These are phyloP conservation scores for Lachnellula occidentalis DNA, from an alignment of 2,329 filamentous ascomycete genomes.

Conservation along the genomic window DNA sequence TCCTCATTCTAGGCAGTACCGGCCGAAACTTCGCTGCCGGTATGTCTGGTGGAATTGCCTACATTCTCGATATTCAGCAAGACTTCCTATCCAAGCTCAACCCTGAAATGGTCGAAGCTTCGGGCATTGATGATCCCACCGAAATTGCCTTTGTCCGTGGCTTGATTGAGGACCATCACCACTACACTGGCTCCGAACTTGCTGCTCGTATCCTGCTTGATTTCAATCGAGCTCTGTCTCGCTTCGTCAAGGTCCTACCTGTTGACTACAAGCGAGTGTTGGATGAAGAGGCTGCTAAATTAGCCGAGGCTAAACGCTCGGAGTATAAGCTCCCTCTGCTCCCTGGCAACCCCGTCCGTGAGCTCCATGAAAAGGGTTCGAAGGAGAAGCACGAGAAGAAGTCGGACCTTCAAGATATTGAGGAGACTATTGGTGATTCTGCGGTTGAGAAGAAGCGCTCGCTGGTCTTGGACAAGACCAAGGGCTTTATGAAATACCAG, in stretches of 20 bases:
- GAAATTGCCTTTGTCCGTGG: constrained; percentile 89
- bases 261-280: constrained; percentile 95
- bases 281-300: constrained; percentile 78
- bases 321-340: constrained; percentile 77
- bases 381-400: constrained; percentile 64
- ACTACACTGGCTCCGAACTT: constrained; percentile 94
- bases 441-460: constrained; percentile 85
- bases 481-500: constrained; percentile 95
- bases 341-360: constrained; percentile 56
- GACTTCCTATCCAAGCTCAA: constrained; percentile 94
- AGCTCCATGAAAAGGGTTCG: constrained; percentile 45
- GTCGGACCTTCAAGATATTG: constrained; percentile 69
- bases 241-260: constrained; percentile 89
- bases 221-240: constrained; percentile 83
- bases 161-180: constrained; percentile 92
- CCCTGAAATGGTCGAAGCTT: constrained; percentile 93
- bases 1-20: constrained; percentile 80
- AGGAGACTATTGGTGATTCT: constrained; percentile 81
- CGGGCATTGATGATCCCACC: constrained; percentile 72
- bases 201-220: constrained; percentile 91
- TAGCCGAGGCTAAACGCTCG: constrained; percentile 75
- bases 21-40: constrained; percentile 96
- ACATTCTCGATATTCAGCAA: constrained; percentile 81
- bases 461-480: constrained; percentile 93
- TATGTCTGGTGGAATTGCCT: constrained; percentile 98